Conservation (phyloP, 306 rosid species). For the Biancaea sappan region DNA sequence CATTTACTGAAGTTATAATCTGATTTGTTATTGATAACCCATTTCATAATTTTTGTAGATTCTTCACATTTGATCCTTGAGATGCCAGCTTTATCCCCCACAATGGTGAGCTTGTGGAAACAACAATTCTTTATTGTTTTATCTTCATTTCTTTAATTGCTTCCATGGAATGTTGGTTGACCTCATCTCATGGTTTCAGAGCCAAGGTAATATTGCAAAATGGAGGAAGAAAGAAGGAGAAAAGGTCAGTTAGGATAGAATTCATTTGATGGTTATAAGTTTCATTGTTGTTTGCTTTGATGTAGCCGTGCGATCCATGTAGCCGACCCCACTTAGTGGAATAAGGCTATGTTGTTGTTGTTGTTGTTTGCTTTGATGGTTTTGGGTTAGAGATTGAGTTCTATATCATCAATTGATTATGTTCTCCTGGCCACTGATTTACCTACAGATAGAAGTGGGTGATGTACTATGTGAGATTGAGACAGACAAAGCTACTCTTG, state of each 20-base stretch:
- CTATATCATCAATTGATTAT: constrained; percentile 27
- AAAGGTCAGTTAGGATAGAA: constrained; percentile 62
- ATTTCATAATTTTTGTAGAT: constrained; percentile 51
- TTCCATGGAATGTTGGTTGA: constrained; percentile 32
- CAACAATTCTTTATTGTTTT: neutral
- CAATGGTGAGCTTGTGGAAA: constrained; percentile 72
- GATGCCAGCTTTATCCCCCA: constrained; percentile 98
- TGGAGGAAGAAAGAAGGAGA: constrained; percentile 98
- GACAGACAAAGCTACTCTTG: constrained; percentile 96
- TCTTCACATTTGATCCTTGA: constrained; percentile 64
- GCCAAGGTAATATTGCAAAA: constrained; percentile 87
- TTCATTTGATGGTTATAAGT: constrained; percentile 34
- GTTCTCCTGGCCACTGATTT: constrained; percentile 38
- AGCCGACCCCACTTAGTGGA: too few relatives aligned
- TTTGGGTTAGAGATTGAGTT: constrained; percentile 28
- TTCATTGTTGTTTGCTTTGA: constrained; percentile 31
- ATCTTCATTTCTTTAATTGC: constrained; percentile 28
- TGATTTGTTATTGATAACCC: constrained; percentile 31
- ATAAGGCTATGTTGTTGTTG: too few relatives aligned
- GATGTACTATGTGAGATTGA: constrained; percentile 95
- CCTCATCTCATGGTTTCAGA: constrained; percentile 52
- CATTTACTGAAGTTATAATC: constrained; percentile 12
- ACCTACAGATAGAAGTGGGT: constrained; percentile 85
- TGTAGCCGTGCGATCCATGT: too few relatives aligned
- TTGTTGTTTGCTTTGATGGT: constrained; percentile 34